Base-by-base conservation (phyloP, 1,139 yeast genomes). In the Suhomyces chickasaworum region DNA sequence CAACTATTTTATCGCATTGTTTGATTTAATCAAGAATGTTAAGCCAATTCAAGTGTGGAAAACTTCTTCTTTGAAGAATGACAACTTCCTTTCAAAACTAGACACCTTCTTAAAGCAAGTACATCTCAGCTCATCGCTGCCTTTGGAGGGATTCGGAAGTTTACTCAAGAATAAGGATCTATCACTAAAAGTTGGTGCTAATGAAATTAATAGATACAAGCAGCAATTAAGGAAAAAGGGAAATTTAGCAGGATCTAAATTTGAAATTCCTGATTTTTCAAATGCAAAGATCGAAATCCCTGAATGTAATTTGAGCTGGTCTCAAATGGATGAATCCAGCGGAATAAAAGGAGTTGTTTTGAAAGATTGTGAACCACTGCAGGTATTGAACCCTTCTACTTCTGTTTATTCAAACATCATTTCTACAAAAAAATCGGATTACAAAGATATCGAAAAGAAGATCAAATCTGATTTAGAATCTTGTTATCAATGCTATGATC, bases 11-110 rank as follows among this genome's bases (percentile, higher is more conserved):
- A 56, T 64, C 27, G 72, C 71, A 49, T 59, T 74, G 36, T 67
- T 72, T 50, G 76, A 72, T 10, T 56, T 73, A 27, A 69, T 73
- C 34, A 65, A 64, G 50, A 51, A 49, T 27, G 52, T 66, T 30
- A 63, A 60, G 35, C 79, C 79, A 0, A 63, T 61, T 46, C 77
- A 72, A 50, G 66, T 70, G 31, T 72, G 77, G 75, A 74, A 73
- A 48, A 60, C 75, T 1, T 57, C 74, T 2, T 66, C 75, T 2
- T 55, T 71, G 41, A 61, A 56, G 33, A 66, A 64, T 37, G 58
- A 54, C 4, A 59, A 57, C 31, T 51, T 71, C 12, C 38, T 63
- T n/a, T 46, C 50, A 32, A 64, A 64, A 39, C 47, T 72, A 31
- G 59, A 62, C 32, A 52, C 49, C 16, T 69, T 66, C 48, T 55